phyloP scores from a whole-genome alignment of 805 yeast species.

The Clavispora asparagi region DNA sequence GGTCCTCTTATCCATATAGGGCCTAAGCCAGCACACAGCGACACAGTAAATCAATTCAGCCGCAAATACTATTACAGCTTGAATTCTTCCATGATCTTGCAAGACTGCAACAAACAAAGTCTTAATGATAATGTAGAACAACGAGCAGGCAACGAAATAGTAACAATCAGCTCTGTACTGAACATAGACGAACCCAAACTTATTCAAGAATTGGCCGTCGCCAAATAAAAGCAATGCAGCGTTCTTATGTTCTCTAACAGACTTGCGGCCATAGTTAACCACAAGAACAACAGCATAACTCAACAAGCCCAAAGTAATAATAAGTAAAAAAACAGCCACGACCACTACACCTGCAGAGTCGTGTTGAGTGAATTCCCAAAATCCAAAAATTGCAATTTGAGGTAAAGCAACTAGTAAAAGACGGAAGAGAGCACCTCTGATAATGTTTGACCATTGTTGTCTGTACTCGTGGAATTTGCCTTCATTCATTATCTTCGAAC shows the following conservation, averaged over 20 bases:
- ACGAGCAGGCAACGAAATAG: constrained; percentile 68
- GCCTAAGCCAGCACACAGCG: constrained; percentile 65
- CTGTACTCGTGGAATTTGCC: constrained; percentile 74
- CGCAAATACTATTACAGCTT: constrained; percentile 70
- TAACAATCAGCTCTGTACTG: constrained; percentile 85
- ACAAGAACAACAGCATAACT: constrained; percentile 71
- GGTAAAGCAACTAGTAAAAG: constrained; percentile 82
- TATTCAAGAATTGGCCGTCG: constrained; percentile 71
- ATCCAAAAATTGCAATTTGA: constrained; percentile 70
- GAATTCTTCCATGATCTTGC: constrained; percentile 76
- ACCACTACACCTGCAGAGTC: constrained; percentile 83
- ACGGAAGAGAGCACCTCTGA: constrained; percentile 86
- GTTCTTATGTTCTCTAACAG: constrained; percentile 69
- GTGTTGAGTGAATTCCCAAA: constrained; percentile 83
- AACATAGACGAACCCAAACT: constrained; percentile 88
- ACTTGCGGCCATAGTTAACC: constrained; percentile 66
- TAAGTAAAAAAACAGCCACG: constrained; percentile 67
- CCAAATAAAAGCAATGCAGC: constrained; percentile 92
- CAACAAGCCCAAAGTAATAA: constrained; percentile 54
- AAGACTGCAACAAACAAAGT: constrained; percentile 83
- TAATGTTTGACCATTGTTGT: constrained; percentile 73
- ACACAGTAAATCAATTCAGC: constrained; percentile 70
- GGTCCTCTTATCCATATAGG: constrained; percentile 92
- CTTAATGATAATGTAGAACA: constrained; percentile 64
- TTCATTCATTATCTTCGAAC: constrained; percentile 53